Evolutionary conservation across 768 basidiomycete species (phyloP), one percentile per base, ranked within the genome.

Genomic region (Lyophyllum atratum): DNA sequence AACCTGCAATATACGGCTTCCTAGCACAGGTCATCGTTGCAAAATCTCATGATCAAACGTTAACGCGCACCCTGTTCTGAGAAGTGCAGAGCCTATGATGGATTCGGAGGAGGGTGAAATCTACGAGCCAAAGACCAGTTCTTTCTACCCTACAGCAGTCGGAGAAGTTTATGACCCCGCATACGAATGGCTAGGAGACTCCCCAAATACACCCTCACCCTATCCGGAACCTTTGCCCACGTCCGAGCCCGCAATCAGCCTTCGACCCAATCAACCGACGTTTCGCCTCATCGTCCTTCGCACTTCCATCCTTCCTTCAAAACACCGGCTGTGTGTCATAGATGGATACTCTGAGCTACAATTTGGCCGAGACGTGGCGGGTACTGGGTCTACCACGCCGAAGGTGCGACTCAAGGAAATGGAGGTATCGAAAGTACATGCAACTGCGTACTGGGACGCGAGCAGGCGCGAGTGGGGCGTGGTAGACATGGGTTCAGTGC

Each of bases 401-500:
- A 79, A 85, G 26, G 76, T 94, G 52, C 83, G 92, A 44, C 72
- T 94, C 33, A 91, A 89, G 71, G 91, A 93, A 72, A 88, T 94
- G 85, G 81, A 83, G 59, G 90, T 93, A 11, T 92, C 89, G 2
- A 93, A 93, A 70, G 61, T 88, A 52, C 92, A 94, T 65, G 87
- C 90, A 9, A 89, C 86, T 2, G 74, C 82, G 1, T 93, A 83
- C 66, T 92, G 86, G 86, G 86, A 92, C 66, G 72, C 74, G 31
- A 68, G 70, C 26, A 76, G 81, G 53, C 68, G 72, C 14, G 80
- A 83, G 55, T 93, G 91, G 91, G 80, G 82, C 2, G 73, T 90
- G 28, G 90, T 92, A 10, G 92, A 94, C 67, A 90, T 90, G 86
- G 92, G 90, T 10, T 90, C 89, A 51, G 88, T 85, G 69, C 92